These are phyloP conservation scores for Diaporthe ampelina DNA, from an alignment of 2,329 filamentous ascomycete species.

Conservation along the genomic window DNA sequence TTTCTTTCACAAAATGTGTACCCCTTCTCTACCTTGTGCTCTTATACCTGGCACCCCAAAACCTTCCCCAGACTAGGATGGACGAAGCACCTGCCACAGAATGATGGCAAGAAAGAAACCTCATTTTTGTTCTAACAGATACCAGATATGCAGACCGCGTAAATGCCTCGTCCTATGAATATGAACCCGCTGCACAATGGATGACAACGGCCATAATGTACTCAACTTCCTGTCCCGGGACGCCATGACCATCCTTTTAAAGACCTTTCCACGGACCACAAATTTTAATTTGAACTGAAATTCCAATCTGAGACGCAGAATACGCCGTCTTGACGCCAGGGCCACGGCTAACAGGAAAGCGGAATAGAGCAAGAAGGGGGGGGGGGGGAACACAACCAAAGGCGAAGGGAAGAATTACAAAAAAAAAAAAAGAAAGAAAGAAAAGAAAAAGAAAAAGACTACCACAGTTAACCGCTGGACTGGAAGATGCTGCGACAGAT, in stretches of 20 bases:
- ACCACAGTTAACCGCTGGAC: no score
- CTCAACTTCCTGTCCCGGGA: constrained; percentile 7
- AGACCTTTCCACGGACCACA: constrained; percentile 5
- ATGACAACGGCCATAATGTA: background rate
- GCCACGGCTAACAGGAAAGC: background rate
- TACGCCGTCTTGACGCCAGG: constrained; percentile 18
- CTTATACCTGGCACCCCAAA: no score
- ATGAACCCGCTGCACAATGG: constrained; percentile 2
- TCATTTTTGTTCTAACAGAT: background rate
- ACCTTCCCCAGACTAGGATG: background rate
- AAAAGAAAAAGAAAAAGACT: background rate
- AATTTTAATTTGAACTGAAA: constrained; percentile 2
- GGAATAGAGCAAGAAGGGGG: no score
- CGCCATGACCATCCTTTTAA: constrained; percentile 3
- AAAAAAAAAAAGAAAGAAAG: background rate
- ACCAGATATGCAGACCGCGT: constrained; percentile 5
- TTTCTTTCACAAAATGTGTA: background rate
- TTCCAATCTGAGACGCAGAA: background rate
- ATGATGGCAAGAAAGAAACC: background rate
- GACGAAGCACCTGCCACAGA: background rate
- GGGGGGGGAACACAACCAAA: background rate
- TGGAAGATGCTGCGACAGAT: background rate
- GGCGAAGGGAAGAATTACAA: background rate
- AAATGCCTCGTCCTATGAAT: constrained; percentile 1
- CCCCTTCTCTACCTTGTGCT: background rate